phyloP scores from a whole-genome alignment of 257 asterid species.

The Leonotis leonurus region DNA sequence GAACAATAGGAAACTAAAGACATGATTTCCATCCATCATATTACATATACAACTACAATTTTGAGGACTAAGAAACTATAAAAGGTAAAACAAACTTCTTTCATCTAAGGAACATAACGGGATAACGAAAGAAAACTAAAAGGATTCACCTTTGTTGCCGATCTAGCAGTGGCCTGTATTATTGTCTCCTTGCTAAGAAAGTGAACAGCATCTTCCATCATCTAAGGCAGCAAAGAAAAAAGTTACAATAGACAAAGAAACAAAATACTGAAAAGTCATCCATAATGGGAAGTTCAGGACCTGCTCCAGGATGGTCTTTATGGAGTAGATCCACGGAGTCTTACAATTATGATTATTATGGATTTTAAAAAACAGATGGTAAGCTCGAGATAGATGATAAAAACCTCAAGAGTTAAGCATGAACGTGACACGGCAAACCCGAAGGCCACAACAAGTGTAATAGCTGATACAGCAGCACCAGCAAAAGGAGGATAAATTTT shows the following conservation, averaged over 20 bases:
- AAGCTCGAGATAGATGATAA: constrained; percentile 19
- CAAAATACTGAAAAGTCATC: neutral
- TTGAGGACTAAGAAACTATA: neutral
- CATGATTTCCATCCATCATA: no score
- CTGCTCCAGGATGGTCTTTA: constrained; percentile 12
- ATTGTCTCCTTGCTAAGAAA: constrained; percentile 92
- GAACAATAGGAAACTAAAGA: neutral
- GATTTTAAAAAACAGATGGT: neutral
- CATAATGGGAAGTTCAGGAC: neutral
- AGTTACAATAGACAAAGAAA: neutral
- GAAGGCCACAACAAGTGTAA: constrained; percentile 94
- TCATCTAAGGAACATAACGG: neutral
- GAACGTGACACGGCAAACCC: constrained; percentile 99
- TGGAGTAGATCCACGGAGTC: neutral
- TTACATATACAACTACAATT: neutral
- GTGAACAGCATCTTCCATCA: constrained; percentile 99
- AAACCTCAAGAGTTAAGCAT: constrained; percentile 94
- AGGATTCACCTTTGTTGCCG: constrained; percentile 84
- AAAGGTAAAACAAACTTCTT: neutral
- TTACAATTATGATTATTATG: neutral
- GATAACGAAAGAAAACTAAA: neutral
- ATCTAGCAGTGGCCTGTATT: constrained; percentile 88
- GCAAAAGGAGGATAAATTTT: constrained; percentile 95
- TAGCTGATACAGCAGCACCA: constrained; percentile 97
- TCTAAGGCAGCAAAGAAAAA: constrained; percentile 36